Evolutionary conservation across 345 rosid species (phyloP).

Genomic region (Gynandropsis gynandra): DNA sequence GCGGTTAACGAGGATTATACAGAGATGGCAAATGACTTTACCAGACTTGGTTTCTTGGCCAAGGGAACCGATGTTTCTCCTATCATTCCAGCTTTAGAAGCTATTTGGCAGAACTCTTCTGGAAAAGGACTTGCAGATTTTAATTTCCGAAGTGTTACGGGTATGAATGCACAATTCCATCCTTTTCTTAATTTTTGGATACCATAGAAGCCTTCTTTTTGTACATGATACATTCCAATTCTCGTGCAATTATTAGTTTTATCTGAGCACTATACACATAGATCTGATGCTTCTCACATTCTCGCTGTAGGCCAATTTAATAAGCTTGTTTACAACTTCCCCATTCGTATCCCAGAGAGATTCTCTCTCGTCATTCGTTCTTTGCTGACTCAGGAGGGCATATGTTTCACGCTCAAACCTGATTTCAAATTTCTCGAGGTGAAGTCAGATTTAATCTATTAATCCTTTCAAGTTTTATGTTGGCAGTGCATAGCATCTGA

Average conservation of each 20-base stretch:
- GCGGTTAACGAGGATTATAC: conserved; percentile 96
- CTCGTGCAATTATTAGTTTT: background rate
- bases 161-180: conserved; percentile 26
- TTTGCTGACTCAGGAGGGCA: conserved; percentile 89
- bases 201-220: background rate
- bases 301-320: conserved; percentile 70
- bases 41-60: conserved; percentile 97
- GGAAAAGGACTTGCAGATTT: conserved; percentile 94
- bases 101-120: conserved; percentile 93
- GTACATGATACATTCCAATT: background rate
- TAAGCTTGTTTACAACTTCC: conserved; percentile 83
- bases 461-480: background rate
- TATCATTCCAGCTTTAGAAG: conserved; percentile 93
- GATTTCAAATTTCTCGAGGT: conserved; percentile 99
- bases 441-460: conserved; percentile 16
- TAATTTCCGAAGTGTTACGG: conserved; percentile 90
- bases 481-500: conserved; percentile 10
- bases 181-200: no score
- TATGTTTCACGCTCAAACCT: conserved; percentile 88
- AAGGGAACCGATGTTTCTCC: conserved; percentile 93
- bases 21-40: conserved; percentile 99
- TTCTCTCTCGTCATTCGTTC: conserved; percentile 96
- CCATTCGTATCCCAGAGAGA: conserved; percentile 94
- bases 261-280: conserved; percentile 1
- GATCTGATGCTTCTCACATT: conserved; percentile 15